Conservation (phyloP, 139 green algal genomes). For the Chlorella sp. region DNA sequence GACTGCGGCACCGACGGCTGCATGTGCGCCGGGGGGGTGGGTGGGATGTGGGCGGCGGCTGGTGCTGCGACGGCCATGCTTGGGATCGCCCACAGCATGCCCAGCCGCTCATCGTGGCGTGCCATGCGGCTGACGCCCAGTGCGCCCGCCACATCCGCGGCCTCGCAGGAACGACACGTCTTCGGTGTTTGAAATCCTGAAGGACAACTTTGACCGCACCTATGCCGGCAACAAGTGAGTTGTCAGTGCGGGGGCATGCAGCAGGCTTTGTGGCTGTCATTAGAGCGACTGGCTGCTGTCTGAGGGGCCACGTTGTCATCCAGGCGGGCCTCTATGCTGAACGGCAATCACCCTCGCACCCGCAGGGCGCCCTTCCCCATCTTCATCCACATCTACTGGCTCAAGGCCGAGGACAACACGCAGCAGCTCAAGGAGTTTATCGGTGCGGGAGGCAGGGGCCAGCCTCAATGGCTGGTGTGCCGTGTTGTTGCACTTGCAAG, state of each 20-base stretch:
- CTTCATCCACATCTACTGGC: conserved; percentile 27
- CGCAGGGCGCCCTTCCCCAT: background rate
- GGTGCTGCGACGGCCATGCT: too few relatives aligned
- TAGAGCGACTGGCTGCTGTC: background rate
- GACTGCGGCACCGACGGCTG: background rate
- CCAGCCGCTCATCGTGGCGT: too few relatives aligned
- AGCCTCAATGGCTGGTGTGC: background rate
- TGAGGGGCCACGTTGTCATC: too few relatives aligned
- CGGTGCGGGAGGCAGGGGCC: too few relatives aligned
- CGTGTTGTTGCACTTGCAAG: too few relatives aligned
- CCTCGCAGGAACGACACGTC: conserved; percentile 19
- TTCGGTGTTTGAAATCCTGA: background rate
- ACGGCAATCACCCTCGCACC: background rate
- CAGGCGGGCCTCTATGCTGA: too few relatives aligned
- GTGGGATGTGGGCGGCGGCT: background rate
- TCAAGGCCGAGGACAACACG: conserved; percentile 9
- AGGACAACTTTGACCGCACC: conserved; percentile 4
- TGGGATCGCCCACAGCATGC: too few relatives aligned
- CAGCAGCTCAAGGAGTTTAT: conserved; percentile 6
- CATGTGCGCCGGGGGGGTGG: background rate
- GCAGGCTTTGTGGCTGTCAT: background rate
- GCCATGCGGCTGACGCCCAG: too few relatives aligned
- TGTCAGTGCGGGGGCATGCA: background rate
- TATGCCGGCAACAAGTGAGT: background rate
- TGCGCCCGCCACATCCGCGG: background rate